These are phyloP conservation scores for Castanopsis chinensis DNA, from an alignment of 306 rosid species.

Conservation along the genomic window DNA sequence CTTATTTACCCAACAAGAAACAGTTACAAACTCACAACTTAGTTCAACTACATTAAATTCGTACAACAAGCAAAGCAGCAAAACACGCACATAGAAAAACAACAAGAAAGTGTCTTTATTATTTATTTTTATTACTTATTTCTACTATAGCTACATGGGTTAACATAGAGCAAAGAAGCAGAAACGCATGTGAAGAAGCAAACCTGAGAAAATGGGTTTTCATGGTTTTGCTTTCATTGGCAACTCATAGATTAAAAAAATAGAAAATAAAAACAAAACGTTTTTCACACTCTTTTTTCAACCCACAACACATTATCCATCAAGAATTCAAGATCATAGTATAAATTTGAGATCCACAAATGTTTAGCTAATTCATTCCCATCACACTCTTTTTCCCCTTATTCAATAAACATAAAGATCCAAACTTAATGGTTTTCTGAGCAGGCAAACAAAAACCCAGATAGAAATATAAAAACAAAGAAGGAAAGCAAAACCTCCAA, in stretches of 20 bases:
- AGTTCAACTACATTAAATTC: slow-evolving; percentile 39
- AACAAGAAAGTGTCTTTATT: neutral
- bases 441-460: too few species aligned
- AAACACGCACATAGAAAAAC: neutral
- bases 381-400: too few species aligned
- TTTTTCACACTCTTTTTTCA: too few species aligned
- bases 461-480: too few species aligned
- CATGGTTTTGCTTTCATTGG: slow-evolving; percentile 49
- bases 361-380: too few species aligned
- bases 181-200: slow-evolving; percentile 45
- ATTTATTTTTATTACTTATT: neutral
- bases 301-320: too few species aligned
- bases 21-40: slow-evolving; percentile 18
- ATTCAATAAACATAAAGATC: too few species aligned
- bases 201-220: slow-evolving; percentile 60
- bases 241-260: slow-evolving; percentile 37
- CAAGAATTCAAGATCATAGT: too few species aligned
- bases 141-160: slow-evolving; percentile 45
- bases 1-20: slow-evolving; percentile 26
- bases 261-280: slow-evolving; percentile 39
- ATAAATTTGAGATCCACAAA: too few species aligned
- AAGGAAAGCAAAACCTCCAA: too few species aligned
- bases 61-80: slow-evolving; percentile 32
- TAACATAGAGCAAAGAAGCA: slow-evolving; percentile 18
- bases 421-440: too few species aligned